Conservation (phyloP, 352 stramenopile genomes). For the Globisporangium apiculatum region DNA sequence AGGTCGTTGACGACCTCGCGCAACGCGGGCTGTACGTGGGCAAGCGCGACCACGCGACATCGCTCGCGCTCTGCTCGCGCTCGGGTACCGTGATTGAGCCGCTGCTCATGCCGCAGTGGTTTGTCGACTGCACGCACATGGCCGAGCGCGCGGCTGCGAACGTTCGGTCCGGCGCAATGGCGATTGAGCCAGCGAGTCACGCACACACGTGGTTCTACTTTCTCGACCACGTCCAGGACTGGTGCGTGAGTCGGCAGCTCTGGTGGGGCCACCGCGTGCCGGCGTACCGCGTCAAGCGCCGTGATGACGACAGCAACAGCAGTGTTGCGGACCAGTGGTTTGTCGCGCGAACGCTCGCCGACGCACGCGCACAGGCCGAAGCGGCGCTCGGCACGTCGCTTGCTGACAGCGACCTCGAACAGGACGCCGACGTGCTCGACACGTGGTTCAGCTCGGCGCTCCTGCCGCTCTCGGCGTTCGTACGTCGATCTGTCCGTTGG, state of each 20-base stretch:
- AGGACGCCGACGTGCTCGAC: constrained; percentile 99
- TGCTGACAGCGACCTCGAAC: constrained; percentile 84
- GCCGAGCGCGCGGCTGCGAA: constrained; percentile 91
- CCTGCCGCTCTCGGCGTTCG: constrained; percentile 87
- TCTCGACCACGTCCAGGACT: constrained; percentile 99
- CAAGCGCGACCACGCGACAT: constrained; percentile 84
- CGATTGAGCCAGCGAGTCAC: constrained; percentile 93
- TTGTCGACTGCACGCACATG: constrained; percentile 90
- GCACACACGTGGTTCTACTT: constrained; percentile 95
- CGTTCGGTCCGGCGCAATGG: constrained; percentile 91
- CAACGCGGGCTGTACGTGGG: constrained; percentile 85
- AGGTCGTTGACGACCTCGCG: constrained; percentile 91
- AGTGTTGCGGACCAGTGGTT: constrained; percentile 86
- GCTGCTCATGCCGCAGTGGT: constrained; percentile 99
- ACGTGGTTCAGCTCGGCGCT: constrained; percentile 99
- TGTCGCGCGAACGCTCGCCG: constrained; percentile 88
- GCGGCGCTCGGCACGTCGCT: constrained; percentile 61
- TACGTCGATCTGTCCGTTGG: constrained; percentile 11
- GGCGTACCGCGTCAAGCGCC: constrained; percentile 87
- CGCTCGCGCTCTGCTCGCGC: constrained; percentile 94
- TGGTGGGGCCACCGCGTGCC: constrained; percentile 99
- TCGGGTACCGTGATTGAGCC: constrained; percentile 99
- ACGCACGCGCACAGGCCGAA: constrained; percentile 88
- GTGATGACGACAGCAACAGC: background rate
- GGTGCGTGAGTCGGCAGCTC: constrained; percentile 98